These are phyloP conservation scores for Cytospora piceae DNA, from an alignment of 2,329 filamentous ascomycete species.

Conservation along the genomic window DNA sequence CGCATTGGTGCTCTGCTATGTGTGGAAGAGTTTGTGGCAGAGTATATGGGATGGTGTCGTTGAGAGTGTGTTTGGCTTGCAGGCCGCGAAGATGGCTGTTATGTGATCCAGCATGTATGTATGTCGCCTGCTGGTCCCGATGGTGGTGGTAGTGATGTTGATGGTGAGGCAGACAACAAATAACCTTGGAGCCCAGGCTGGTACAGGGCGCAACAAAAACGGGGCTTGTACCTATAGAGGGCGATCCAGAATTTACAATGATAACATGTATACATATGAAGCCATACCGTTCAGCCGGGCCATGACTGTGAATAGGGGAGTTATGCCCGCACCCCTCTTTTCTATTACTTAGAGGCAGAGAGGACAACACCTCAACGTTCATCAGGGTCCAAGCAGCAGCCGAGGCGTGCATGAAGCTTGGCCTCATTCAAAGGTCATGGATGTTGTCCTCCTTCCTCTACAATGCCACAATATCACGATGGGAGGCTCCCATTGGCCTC, in stretches of 20 bases:
- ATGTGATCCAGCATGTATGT: background rate
- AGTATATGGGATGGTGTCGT: background rate
- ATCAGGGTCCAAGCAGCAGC: too few species aligned
- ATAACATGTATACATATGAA: background rate
- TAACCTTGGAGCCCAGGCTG: background rate
- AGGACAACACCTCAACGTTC: background rate
- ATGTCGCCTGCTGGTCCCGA: background rate
- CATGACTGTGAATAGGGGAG: background rate
- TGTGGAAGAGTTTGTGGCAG: background rate
- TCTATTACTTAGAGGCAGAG: too few species aligned
- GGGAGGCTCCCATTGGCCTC: background rate
- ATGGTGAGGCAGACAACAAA: background rate
- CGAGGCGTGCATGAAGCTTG: too few species aligned
- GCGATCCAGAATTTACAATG: background rate
- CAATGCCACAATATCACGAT: background rate
- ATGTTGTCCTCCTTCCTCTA: background rate
- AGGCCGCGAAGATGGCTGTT: background rate
- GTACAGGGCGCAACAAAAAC: background rate
- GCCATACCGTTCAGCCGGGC: background rate
- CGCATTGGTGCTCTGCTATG: background rate
- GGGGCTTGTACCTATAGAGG: slow-evolving; percentile 1
- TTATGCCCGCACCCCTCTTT: background rate
- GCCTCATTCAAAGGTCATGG: too few species aligned
- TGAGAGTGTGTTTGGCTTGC: background rate
- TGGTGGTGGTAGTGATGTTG: background rate